These are phyloP conservation scores for Cutaneotrichosporon sp. DNA, from an alignment of 1,284 basidiomycete genomes.

Conservation along the genomic window DNA sequence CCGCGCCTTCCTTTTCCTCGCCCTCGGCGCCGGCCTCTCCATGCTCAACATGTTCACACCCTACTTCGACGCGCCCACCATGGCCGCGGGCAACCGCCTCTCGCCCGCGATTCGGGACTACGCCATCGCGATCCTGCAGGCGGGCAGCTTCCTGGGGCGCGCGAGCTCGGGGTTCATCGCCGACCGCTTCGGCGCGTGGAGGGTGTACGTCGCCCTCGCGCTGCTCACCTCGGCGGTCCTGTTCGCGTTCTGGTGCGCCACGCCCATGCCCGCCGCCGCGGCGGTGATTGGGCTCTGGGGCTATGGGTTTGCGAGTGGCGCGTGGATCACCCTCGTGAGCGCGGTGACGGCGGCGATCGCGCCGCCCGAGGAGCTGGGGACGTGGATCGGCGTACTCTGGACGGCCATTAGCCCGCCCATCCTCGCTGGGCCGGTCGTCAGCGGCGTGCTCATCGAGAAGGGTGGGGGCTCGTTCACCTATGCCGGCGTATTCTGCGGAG, in stretches of 20 bases:
- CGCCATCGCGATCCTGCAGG: slow-evolving; percentile 31
- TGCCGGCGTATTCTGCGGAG: slow-evolving; percentile 40
- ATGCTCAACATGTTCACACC: slow-evolving; percentile 39
- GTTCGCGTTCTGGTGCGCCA: slow-evolving; percentile 34
- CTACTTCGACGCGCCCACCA: slow-evolving; percentile 25
- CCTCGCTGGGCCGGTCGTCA: slow-evolving; percentile 45
- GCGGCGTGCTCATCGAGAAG: slow-evolving; percentile 25
- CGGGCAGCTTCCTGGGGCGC: slow-evolving; percentile 32
- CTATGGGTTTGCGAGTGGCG: slow-evolving; percentile 43
- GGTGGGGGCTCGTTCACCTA: slow-evolving; percentile 30
- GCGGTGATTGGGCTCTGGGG: slow-evolving; percentile 35
- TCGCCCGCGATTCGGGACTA: slow-evolving; percentile 21
- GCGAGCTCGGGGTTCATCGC: slow-evolving; percentile 29
- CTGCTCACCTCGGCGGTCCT: slow-evolving; percentile 22
- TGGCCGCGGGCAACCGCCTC: slow-evolving; percentile 22
- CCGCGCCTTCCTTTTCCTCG: slow-evolving; percentile 34
- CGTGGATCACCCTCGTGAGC: slow-evolving; percentile 44
- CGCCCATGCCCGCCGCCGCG: slow-evolving; percentile 29
- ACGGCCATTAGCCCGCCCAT: slow-evolving; percentile 33
- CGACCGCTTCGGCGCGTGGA: slow-evolving; percentile 30
- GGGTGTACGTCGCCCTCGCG: slow-evolving; percentile 24
- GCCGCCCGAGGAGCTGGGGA: slow-evolving; percentile 46
- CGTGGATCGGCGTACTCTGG: slow-evolving; percentile 50
- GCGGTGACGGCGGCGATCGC: slow-evolving; percentile 43
- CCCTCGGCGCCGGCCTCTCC: slow-evolving; percentile 33